These are phyloP conservation scores for Paecilomyces variotii DNA, from an alignment of 2,329 filamentous ascomycete species.

Conservation along the genomic window DNA sequence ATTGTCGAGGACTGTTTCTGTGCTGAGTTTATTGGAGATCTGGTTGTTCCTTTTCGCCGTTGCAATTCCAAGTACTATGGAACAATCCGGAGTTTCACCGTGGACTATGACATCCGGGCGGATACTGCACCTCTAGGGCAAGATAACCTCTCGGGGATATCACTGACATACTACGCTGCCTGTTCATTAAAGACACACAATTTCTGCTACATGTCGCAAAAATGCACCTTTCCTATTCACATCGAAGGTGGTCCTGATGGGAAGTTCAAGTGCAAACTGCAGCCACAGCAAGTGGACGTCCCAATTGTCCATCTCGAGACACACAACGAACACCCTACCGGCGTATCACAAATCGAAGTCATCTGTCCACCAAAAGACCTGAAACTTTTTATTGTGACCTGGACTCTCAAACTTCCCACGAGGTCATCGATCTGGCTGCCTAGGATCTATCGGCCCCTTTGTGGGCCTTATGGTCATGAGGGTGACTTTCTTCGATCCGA, in stretches of 20 bases:
- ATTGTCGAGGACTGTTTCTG: conserved; percentile 22
- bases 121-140: conserved; percentile 2
- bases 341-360: conserved; percentile 14
- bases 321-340: conserved; percentile 3
- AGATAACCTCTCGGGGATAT: conserved; percentile 6
- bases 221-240: conserved; percentile 19
- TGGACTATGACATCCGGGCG: conserved; percentile 17
- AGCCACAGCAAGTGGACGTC: conserved; percentile 4
- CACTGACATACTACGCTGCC: conserved; percentile 17
- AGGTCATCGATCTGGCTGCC: conserved; percentile 18
- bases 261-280: conserved; percentile 13
- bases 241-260: conserved; percentile 23
- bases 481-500: conserved; percentile 6
- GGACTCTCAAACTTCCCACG: conserved; percentile 11
- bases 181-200: conserved; percentile 21
- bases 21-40: conserved; percentile 19
- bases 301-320: conserved; percentile 13
- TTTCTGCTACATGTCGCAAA: conserved; percentile 21
- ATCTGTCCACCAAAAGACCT: conserved; percentile 17
- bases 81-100: conserved; percentile 20
- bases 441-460: conserved; percentile 13
- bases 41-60: conserved; percentile 20
- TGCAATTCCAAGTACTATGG: conserved; percentile 20
- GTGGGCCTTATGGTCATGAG: conserved; percentile 4
- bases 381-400: conserved; percentile 17